Evolutionary conservation across 2,329 filamentous ascomycete species (phyloP).

Genomic region (Trichoderma guizhouense): DNA sequence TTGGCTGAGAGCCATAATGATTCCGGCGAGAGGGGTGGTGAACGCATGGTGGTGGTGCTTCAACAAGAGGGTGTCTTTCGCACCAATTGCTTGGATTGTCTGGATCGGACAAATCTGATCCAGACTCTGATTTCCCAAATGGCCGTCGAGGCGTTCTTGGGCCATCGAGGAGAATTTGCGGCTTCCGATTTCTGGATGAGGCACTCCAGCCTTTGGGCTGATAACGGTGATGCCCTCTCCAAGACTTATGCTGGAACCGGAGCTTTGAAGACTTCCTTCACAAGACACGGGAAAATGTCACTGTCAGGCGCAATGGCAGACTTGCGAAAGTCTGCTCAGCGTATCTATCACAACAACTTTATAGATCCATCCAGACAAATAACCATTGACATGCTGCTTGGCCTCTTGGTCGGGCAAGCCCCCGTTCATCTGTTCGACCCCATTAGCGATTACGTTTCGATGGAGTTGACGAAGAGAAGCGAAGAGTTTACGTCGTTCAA

Average conservation of each 20-base stretch:
- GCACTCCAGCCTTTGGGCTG: constrained; percentile 92
- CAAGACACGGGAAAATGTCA: constrained; percentile 92
- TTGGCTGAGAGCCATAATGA: constrained; percentile 71
- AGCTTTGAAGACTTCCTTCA: constrained; percentile 92
- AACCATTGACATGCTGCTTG: constrained; percentile 90
- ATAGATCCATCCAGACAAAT: constrained; percentile 88
- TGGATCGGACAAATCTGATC: constrained; percentile 93
- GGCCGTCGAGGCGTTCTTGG: constrained; percentile 81
- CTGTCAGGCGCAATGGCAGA: constrained; percentile 91
- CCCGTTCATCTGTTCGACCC: constrained; percentile 89
- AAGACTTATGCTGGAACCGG: constrained; percentile 97
- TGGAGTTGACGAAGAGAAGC: constrained; percentile 66
- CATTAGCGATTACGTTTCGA: constrained; percentile 83
- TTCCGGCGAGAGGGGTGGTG: constrained; percentile 37
- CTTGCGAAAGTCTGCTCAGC: constrained; percentile 86
- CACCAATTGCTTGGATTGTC: constrained; percentile 92
- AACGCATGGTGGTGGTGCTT: constrained; percentile 65
- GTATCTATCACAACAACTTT: constrained; percentile 97
- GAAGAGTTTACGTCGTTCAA: constrained; percentile 73
- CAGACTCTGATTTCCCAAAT: constrained; percentile 95
- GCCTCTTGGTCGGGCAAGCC: constrained; percentile 75
- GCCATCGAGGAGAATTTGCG: constrained; percentile 66
- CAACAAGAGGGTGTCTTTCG: constrained; percentile 95
- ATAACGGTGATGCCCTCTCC: constrained; percentile 91
- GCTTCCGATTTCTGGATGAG: constrained; percentile 83